A percentile compares a stretch with the other conserved stretches of the same genome.
phyloP scores from a whole-genome alignment of 257 asterid species.

The Nicotiana attenuata region DNA sequence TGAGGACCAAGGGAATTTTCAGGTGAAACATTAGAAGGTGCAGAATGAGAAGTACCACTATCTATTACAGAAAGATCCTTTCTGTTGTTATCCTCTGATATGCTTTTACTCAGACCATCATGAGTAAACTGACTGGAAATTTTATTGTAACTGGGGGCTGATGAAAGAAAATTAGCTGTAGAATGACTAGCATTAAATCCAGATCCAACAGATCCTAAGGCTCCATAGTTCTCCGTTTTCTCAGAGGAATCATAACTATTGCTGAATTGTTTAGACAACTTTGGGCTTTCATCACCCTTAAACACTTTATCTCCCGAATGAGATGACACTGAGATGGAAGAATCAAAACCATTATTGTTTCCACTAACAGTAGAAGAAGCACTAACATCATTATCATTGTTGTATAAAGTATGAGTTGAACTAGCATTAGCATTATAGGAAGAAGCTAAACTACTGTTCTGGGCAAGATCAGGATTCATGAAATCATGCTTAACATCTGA shows the following conservation, averaged over 20 bases:
- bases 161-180: constrained; percentile 21
- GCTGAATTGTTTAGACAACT: constrained; percentile 22
- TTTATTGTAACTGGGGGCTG: constrained; percentile 25
- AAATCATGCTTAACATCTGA: constrained; percentile 24
- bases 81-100: constrained; percentile 19
- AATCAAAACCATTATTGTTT: constrained; percentile 17
- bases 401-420: constrained; percentile 17
- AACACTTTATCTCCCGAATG: constrained; percentile 31
- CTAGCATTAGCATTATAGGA: constrained; percentile 24
- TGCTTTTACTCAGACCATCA: constrained; percentile 24
- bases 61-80: constrained; percentile 32
- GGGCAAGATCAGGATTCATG: constrained; percentile 31
- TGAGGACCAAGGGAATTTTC: constrained; percentile 31
- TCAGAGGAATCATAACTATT: constrained; percentile 21
- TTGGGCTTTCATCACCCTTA: constrained; percentile 28
- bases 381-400: neutral
- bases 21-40: constrained; percentile 29
- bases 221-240: constrained; percentile 34
- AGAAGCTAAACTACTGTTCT: constrained; percentile 28
- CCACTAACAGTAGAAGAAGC: constrained; percentile 15
- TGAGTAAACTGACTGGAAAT: constrained; percentile 27
- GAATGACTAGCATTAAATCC: constrained; percentile 22
- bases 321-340: constrained; percentile 20
- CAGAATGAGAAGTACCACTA: constrained; percentile 33
- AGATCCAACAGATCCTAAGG: constrained; percentile 30